Evolutionary conservation across 768 basidiomycete species (phyloP).

Genomic region (Antrodiella citrinella): DNA sequence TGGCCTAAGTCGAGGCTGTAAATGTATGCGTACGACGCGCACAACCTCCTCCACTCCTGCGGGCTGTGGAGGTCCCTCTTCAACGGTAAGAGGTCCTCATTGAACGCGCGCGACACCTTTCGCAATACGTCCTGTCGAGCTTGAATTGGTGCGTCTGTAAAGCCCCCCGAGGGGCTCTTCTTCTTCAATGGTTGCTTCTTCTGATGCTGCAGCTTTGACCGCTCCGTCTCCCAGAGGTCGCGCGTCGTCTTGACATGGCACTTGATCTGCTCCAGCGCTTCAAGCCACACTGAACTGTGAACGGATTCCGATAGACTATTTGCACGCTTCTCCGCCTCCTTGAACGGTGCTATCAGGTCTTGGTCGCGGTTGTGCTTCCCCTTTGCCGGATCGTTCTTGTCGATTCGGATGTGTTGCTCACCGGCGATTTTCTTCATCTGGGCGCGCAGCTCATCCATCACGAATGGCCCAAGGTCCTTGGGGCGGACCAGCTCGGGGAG

Average conservation of each 20-base stretch:
- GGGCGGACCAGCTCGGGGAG: constrained; percentile 18
- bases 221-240: not conserved
- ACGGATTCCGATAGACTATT: constrained; percentile 3
- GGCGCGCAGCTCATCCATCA: constrained; percentile 35
- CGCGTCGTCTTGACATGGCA: constrained; percentile 29
- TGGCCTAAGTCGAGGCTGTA: constrained; percentile 22
- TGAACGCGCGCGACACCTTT: constrained; percentile 33
- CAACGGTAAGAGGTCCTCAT: constrained; percentile 19
- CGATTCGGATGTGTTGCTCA: constrained; percentile 20
- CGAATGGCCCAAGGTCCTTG: constrained; percentile 22
- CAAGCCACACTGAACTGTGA: constrained; percentile 8
- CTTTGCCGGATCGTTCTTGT: constrained; percentile 7
- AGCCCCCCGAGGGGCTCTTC: constrained; percentile 9
- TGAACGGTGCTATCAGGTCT: constrained; percentile 31
- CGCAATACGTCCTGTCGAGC: constrained; percentile 41
- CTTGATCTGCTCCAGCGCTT: constrained; percentile 27
- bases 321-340: constrained; percentile 21
- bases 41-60: constrained; percentile 28
- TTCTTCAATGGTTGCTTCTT: constrained; percentile 3
- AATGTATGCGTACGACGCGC: constrained; percentile 45
- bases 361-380: constrained; percentile 18
- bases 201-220: not conserved
- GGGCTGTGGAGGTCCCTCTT: constrained; percentile 15
- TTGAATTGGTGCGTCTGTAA: constrained; percentile 34
- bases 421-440: constrained; percentile 21